phyloP scores from a whole-genome alignment of 768 basidiomycete genomes.

The Russula dissimulans region DNA sequence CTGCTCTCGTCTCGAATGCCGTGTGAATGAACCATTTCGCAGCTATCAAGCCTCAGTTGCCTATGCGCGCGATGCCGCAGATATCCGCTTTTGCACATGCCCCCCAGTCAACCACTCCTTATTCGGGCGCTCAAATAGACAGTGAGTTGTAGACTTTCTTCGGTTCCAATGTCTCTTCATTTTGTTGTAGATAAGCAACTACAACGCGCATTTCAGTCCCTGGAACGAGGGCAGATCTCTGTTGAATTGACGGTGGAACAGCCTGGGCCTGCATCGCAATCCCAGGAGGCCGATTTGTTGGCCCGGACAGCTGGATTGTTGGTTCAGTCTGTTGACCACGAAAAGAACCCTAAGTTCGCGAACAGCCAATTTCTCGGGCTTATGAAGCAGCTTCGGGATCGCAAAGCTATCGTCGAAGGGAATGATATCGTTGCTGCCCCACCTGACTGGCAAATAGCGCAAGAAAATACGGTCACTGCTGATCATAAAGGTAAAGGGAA shows the following conservation, averaged over 20 bases:
- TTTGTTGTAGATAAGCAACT: slow-evolving; percentile 1
- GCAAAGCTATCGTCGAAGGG: slow-evolving; percentile 67
- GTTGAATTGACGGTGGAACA: neutral
- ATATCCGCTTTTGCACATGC: slow-evolving; percentile 28
- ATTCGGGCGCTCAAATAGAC: slow-evolving; percentile 28
- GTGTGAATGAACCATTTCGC: neutral
- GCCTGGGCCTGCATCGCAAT: slow-evolving; percentile 1
- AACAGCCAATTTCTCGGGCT: slow-evolving; percentile 77
- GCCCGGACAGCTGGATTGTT: slow-evolving; percentile 73
- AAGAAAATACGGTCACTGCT: slow-evolving; percentile 20
- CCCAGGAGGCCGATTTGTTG: slow-evolving; percentile 55
- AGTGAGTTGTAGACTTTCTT: slow-evolving; percentile 29
- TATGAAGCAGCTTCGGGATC: slow-evolving; percentile 79
- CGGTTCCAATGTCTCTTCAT: slow-evolving; percentile 19
- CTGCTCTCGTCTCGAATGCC: neutral
- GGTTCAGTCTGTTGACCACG: slow-evolving; percentile 63
- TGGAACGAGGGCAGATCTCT: slow-evolving; percentile 13
- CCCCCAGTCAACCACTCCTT: slow-evolving; percentile 10
- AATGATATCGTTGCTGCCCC: slow-evolving; percentile 55
- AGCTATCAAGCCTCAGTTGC: slow-evolving; percentile 7
- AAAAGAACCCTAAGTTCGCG: slow-evolving; percentile 76
- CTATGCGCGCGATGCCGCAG: slow-evolving; percentile 24
- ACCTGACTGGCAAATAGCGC: slow-evolving; percentile 21
- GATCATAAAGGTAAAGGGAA: slow-evolving; percentile 68
- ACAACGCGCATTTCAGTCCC: slow-evolving; percentile 46